phyloP scores from a whole-genome alignment of 257 asterid genomes.

The Primulina huaijiensis region DNA sequence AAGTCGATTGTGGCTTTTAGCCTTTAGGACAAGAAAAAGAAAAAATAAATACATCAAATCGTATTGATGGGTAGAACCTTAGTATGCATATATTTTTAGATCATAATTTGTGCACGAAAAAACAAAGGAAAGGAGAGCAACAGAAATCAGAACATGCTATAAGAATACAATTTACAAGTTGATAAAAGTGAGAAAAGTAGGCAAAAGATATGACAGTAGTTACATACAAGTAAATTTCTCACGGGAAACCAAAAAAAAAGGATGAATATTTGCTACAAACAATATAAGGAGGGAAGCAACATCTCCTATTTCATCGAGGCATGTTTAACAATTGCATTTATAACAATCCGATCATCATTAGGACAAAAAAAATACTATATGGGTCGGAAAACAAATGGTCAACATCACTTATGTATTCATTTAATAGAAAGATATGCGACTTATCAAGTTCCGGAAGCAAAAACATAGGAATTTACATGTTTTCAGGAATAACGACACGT shows the following conservation, averaged over 20 bases:
- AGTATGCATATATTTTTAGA: too few species aligned
- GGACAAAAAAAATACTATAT: constrained; percentile 18
- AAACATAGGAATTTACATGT: constrained; percentile 5
- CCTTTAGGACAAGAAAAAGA: too few species aligned
- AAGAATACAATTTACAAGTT: too few species aligned
- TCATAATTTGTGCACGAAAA: too few species aligned
- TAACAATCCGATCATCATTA: constrained; percentile 9
- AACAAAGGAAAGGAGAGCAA: too few species aligned
- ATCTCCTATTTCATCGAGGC: constrained; percentile 33
- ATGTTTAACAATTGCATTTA: constrained; percentile 15
- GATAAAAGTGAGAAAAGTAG: too few species aligned
- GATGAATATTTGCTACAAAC: neutral
- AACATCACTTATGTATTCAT: constrained; percentile 8
- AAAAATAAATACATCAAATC: too few species aligned
- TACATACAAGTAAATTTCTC: constrained; percentile 15
- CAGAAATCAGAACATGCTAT: too few species aligned
- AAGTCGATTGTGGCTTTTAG: too few species aligned
- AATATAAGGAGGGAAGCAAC: constrained; percentile 3
- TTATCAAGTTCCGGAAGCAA: constrained; percentile 17
- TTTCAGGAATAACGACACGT: constrained; percentile 8
- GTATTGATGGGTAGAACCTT: too few species aligned
- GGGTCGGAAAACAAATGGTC: constrained; percentile 19
- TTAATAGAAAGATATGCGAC: constrained; percentile 34
- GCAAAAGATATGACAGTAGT: neutral
- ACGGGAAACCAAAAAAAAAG: constrained; percentile 1